These are phyloP conservation scores for Trichophyton simii DNA, from an alignment of 2,329 filamentous ascomycete genomes.

Conservation along the genomic window DNA sequence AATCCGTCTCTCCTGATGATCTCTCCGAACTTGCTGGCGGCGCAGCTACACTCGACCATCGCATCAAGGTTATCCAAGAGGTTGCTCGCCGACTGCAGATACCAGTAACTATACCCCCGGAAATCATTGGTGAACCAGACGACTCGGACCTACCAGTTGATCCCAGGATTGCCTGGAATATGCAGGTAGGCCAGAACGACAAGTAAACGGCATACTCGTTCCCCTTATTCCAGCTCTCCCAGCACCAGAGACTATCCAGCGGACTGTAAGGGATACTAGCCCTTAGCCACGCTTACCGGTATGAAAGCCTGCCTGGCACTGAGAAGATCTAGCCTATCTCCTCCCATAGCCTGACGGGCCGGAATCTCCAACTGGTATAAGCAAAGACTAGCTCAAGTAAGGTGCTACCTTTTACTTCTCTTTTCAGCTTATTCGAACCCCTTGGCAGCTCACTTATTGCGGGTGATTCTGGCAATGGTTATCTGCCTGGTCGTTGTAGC, in stretches of 20 bases:
- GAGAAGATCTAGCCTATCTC: not conserved
- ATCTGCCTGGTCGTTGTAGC: not conserved
- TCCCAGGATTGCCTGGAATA: not conserved
- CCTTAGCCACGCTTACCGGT: not conserved
- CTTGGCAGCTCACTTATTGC: not conserved
- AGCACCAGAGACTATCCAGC: not conserved
- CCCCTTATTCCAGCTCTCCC: not conserved
- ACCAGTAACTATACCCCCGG: conserved; percentile 4
- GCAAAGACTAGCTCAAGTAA: not conserved
- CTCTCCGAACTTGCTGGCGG: conserved; percentile 9
- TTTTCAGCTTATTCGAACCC: not conserved
- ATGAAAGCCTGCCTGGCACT: not conserved
- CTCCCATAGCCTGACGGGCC: not conserved
- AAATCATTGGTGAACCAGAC: conserved; percentile 5
- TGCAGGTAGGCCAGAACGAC: not conserved
- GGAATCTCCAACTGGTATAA: not conserved
- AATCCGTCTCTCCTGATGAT: conserved; percentile 9
- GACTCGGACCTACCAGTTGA: not conserved
- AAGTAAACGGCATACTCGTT: not conserved
- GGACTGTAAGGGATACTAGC: not conserved
- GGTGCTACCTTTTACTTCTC: not conserved
- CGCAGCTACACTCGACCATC: conserved; percentile 10
- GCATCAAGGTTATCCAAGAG: conserved; percentile 9
- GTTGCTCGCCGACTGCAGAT: conserved; percentile 9
- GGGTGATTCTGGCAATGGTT: not conserved